Evolutionary conservation across 345 rosid genomes (phyloP).

Genomic region (Passiflora organensis): DNA sequence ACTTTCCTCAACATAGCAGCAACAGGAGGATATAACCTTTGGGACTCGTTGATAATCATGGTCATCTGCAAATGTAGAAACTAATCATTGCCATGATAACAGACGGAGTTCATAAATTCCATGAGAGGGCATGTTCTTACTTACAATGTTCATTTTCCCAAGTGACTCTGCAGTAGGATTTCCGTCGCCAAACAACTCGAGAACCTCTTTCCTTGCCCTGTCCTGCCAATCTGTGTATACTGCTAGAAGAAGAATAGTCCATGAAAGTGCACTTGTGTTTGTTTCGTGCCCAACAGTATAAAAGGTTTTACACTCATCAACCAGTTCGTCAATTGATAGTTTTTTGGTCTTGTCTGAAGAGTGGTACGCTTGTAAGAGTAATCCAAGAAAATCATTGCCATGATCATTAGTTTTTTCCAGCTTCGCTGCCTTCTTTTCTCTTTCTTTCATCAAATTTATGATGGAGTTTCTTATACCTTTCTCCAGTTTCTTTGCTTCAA

Average conservation of each 20-base stretch:
- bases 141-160: constrained; percentile 34
- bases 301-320: constrained; percentile 40
- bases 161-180: constrained; percentile 27
- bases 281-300: constrained; percentile 33
- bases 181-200: constrained; percentile 24
- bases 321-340: constrained; percentile 28
- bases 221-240: constrained; percentile 45
- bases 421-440: constrained; percentile 10
- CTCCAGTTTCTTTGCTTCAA: constrained; percentile 19
- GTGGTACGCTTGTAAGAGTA: constrained; percentile 20
- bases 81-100: no score
- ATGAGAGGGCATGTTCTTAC: neutral
- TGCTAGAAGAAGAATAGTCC: constrained; percentile 30
- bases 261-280: constrained; percentile 16
- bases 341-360: constrained; percentile 18
- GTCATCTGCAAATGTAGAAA: constrained; percentile 15
- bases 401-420: constrained; percentile 7
- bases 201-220: constrained; percentile 34
- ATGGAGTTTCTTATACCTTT: constrained; percentile 4
- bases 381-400: constrained; percentile 29
- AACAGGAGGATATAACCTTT: constrained; percentile 37
- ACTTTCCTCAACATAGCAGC: constrained; percentile 11
- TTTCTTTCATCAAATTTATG: constrained; percentile 20
- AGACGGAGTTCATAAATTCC: neutral
- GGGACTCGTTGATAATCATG: constrained; percentile 37